Evolutionary conservation across 495 filamentous ascomycete genomes (phyloP), one percentile per base, ranked within the genome.

Genomic region (Aspergillus sclerotiicarbonarius): DNA sequence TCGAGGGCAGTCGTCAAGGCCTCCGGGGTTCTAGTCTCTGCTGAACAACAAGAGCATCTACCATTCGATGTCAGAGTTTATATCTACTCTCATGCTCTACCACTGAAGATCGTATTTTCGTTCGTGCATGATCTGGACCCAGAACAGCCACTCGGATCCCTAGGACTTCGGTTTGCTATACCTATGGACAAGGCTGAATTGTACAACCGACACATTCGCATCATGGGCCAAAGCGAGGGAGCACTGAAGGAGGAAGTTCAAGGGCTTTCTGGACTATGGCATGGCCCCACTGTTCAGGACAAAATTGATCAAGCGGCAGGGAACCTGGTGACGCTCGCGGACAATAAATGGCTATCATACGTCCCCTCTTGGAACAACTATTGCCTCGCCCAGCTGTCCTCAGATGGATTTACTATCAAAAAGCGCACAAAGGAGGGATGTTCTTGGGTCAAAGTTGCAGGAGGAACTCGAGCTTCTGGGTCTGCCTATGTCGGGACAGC

Each of bases 331-430:
- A 49, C 46, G 12, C 63, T 68, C 6, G 67, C 72, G 9, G 58
- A 68, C 43, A 50, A 66, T 1, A 12, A 53, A 6, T 67, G 69
- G 19, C 25, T 79, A 16, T 64, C 74, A 32, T 78, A 71, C 69
- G 69, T 82, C 61, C 80, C 78, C 0, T 46, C 67, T 3, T 82
- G 80, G 80, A 71, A 73, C 18, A 74, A 78, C 21, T 82, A 77
- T 56, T 71, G 67, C 3, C 64, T 82, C 7, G 56, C 64, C 18
- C 80, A 82, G 56, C 60, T 80, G 9, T 79, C 76, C 0, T 64
- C 78, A 0, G 79, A 81, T 44, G 80, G 80, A 15, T 82, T 79
- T 61, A 81, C 71, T 0, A 60, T 81, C 20, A 76, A 77, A 56
- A 82, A 81, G 56, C 61, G 80, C 21, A 81, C 78, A 0, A 78